Evolutionary conservation across 1,139 yeast genomes (phyloP).

Genomic region (Yamadazyma membranifaciens): DNA sequence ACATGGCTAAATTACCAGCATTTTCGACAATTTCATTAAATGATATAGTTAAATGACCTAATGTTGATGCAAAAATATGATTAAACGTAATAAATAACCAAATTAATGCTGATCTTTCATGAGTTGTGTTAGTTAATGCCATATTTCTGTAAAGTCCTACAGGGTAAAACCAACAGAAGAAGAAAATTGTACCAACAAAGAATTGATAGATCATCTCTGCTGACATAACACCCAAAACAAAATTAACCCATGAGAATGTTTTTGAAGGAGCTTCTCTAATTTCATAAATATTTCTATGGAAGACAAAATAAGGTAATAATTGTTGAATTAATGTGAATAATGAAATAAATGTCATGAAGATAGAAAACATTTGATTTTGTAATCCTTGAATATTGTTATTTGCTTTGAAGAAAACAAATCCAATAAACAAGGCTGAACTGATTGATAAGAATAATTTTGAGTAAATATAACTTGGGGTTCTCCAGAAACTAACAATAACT

Average conservation of each 20-base stretch:
- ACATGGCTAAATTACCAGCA: slow-evolving; percentile 64
- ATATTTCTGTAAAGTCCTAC: slow-evolving; percentile 34
- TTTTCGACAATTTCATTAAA: slow-evolving; percentile 62
- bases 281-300: slow-evolving; percentile 75
- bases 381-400: slow-evolving; percentile 54
- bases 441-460: slow-evolving; percentile 57
- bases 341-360: slow-evolving; percentile 63
- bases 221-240: slow-evolving; percentile 32
- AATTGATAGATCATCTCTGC: slow-evolving; percentile 35
- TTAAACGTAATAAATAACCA: slow-evolving; percentile 58
- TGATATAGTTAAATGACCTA: slow-evolving; percentile 63
- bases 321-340: slow-evolving; percentile 67
- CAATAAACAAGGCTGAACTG: slow-evolving; percentile 59
- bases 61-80: slow-evolving; percentile 57
- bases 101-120: slow-evolving; percentile 58
- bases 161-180: slow-evolving; percentile 40
- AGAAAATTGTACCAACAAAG: slow-evolving; percentile 29
- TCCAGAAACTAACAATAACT: slow-evolving; percentile 65
- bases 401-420: slow-evolving; percentile 73
- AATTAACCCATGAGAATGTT: slow-evolving; percentile 48
- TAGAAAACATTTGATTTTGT: slow-evolving; percentile 62
- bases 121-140: slow-evolving; percentile 22
- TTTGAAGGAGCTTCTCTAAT: slow-evolving; percentile 79
- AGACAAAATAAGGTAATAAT: slow-evolving; percentile 65
- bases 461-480: slow-evolving; percentile 73